Percentiles rank a stretch among this genome's conserved stretches.
Conservation (phyloP, 192 early-diverging fungal genomes). For the Podila verticillata region DNA sequence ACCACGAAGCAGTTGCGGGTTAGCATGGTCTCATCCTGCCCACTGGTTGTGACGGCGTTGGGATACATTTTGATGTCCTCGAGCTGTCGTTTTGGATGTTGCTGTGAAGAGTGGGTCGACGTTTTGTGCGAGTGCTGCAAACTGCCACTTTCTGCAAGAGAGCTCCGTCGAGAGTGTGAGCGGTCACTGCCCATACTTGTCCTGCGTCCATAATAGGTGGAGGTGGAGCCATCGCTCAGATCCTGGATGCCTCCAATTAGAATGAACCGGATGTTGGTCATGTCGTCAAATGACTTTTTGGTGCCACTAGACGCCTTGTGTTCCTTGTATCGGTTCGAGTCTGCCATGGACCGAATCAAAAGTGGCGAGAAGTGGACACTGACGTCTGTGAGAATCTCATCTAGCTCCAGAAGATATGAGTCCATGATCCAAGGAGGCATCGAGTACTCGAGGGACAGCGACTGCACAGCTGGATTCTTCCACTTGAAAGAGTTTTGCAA, state of each 20-base stretch:
- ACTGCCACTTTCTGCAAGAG: constrained; percentile 31
- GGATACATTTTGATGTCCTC: constrained; percentile 58
- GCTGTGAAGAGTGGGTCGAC: constrained; percentile 52
- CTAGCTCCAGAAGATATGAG: constrained; percentile 57
- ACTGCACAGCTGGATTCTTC: constrained; percentile 59
- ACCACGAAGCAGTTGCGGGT: constrained; percentile 57
- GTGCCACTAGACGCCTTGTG: constrained; percentile 45
- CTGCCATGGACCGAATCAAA: constrained; percentile 46
- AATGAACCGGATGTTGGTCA: constrained; percentile 54
- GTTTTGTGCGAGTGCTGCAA: constrained; percentile 56
- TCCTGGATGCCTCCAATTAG: constrained; percentile 63
- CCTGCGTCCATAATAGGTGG: constrained; percentile 41
- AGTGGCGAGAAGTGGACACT: constrained; percentile 54
- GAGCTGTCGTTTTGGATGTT: constrained; percentile 30
- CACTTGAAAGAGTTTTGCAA: constrained; percentile 56
- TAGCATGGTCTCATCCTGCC: constrained; percentile 23
- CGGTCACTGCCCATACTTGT: constrained; percentile 58
- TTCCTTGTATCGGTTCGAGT: constrained; percentile 46
- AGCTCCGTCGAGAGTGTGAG: constrained; percentile 48
- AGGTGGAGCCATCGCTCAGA: constrained; percentile 41
- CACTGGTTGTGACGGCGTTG: constrained; percentile 26
- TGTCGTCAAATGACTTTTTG: constrained; percentile 35
- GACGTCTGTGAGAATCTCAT: constrained; percentile 55
- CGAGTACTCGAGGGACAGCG: constrained; percentile 34
- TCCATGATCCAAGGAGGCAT: constrained; percentile 68